These are phyloP conservation scores for Talaromyces ruber DNA, from an alignment of 495 filamentous ascomycete genomes.

Conservation along the genomic window DNA sequence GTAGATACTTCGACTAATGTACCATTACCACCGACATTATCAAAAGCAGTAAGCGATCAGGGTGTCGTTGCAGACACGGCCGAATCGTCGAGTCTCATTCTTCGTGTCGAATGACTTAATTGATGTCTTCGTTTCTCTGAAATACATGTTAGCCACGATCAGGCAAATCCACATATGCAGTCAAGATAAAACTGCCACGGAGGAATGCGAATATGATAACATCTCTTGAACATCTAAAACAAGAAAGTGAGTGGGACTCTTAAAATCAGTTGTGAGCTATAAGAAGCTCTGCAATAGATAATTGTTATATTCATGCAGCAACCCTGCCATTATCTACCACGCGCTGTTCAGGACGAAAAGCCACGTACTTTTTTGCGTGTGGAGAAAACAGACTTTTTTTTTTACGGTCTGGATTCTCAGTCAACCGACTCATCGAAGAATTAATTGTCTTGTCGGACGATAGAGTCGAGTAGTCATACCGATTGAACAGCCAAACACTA, in stretches of 20 bases:
- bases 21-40: not conserved
- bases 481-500: not conserved
- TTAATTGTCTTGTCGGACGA: not conserved
- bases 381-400: no score
- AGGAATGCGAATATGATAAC: no score
- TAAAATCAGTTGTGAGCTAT: no score
- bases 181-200: not conserved
- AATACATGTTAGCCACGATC: not conserved
- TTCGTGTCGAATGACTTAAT: not conserved
- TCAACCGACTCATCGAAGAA: not conserved
- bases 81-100: no score
- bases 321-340: no score
- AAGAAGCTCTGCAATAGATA: no score
- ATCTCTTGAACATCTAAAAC: no score
- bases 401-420: not conserved
- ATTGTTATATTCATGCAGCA: no score
- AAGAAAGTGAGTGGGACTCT: no score
- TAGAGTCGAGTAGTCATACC: not conserved
- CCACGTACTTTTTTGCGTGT: no score
- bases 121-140: not conserved
- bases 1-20: not conserved
- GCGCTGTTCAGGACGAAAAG: no score
- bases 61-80: not conserved
- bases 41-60: not conserved
- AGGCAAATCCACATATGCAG: not conserved